Conservation (phyloP, 352 stramenopile genomes). For the Phytophthora sp. region DNA sequence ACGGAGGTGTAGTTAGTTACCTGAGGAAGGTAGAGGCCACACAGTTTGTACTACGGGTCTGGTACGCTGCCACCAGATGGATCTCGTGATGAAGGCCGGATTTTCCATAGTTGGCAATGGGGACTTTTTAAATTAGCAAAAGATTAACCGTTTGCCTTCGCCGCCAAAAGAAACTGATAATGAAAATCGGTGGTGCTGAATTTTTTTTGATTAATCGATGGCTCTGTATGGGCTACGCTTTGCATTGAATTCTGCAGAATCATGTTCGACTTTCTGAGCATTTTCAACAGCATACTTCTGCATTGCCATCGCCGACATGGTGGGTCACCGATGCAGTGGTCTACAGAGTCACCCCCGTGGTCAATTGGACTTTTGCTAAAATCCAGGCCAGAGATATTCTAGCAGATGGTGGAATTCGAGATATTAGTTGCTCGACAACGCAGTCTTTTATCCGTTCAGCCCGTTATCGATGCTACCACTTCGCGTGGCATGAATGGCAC, state of each 20-base stretch:
- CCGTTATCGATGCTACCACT: neutral
- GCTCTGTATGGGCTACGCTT: neutral
- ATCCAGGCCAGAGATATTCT: neutral
- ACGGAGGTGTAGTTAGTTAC: no score
- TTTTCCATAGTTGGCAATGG: no score
- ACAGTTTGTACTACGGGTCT: no score
- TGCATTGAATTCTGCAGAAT: neutral
- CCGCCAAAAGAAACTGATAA: neutral
- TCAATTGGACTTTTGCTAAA: neutral
- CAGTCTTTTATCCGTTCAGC: neutral
- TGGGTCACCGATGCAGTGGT: conserved; percentile 1
- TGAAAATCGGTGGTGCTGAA: neutral
- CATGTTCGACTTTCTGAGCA: neutral
- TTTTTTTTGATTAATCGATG: conserved; percentile 1
- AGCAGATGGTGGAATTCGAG: no score
- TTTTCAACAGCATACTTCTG: neutral
- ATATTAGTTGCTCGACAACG: neutral
- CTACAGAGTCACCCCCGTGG: neutral
- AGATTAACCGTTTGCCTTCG: neutral
- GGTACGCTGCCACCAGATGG: no score
- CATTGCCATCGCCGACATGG: neutral
- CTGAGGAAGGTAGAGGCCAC: no score
- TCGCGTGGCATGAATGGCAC: neutral
- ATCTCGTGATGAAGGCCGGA: no score
- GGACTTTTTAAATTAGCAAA: no score